A percentile compares a stretch with the other conserved stretches of the same genome.
These are phyloP conservation scores for Cymbidium sinense DNA, from an alignment of 106 monocot species.

Conservation along the genomic window DNA sequence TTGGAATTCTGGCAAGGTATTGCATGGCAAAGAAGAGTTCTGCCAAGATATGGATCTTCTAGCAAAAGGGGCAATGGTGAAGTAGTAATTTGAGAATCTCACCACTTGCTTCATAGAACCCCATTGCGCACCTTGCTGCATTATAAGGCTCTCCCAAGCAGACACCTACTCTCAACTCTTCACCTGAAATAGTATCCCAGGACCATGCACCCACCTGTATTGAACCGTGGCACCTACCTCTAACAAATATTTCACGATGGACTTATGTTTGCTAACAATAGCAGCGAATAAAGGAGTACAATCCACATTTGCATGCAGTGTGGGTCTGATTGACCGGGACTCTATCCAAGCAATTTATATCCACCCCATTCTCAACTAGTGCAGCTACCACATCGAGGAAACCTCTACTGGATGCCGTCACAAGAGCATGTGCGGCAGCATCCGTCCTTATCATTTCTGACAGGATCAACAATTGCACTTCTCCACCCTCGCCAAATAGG, in stretches of 20 bases:
- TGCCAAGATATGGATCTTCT: too few species aligned
- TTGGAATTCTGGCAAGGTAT: too few species aligned
- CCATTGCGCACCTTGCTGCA: constrained; percentile 57
- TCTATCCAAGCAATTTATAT: constrained; percentile 37
- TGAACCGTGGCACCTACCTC: constrained; percentile 28
- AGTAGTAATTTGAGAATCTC: too few species aligned
- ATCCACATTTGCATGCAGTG: constrained; percentile 54
- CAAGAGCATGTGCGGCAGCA: constrained; percentile 44
- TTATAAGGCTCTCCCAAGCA: constrained; percentile 56
- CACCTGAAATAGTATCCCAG: constrained; percentile 53
- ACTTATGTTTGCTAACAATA: too few species aligned
- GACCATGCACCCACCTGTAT: constrained; percentile 57
- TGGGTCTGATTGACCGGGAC: constrained; percentile 47
- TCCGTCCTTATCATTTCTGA: constrained; percentile 34
- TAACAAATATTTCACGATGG: too few species aligned
- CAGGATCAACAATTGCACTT: constrained; percentile 26
- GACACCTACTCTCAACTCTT: constrained; percentile 54
- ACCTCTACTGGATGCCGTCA: too few species aligned
- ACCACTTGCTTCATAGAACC: constrained; percentile 49
- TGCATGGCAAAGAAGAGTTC: too few species aligned
- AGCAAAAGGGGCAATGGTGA: too few species aligned
- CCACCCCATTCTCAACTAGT: constrained; percentile 53
- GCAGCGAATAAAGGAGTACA: too few species aligned
- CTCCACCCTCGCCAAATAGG: too few species aligned
- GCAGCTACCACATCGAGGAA: constrained; percentile 36